Conservation (phyloP, 2,329 filamentous ascomycete genomes). For the Ophiocordyceps camponoti-saundersi region DNA sequence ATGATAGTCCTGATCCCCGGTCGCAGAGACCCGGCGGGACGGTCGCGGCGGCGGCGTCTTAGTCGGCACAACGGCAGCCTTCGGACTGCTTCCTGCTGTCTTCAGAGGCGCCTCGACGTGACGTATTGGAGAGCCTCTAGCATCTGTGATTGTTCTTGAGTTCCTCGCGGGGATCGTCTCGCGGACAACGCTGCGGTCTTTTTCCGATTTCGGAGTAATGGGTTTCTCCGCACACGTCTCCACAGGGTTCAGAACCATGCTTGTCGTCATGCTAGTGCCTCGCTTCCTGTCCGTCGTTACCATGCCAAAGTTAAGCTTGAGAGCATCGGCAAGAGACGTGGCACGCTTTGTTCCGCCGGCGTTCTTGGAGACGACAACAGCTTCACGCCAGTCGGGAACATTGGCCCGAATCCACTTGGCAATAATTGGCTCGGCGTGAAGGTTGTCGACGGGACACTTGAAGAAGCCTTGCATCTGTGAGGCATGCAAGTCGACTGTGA, state of each 20-base stretch:
- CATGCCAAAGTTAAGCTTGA: conserved; percentile 96
- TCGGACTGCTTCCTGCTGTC: conserved; percentile 3
- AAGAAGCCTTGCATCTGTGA: conserved; percentile 99
- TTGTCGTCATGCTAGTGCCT: conserved; percentile 55
- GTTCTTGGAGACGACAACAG: conserved; percentile 96
- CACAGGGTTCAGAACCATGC: conserved; percentile 51
- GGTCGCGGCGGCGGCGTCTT: conserved; percentile 6
- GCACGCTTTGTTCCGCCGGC: conserved; percentile 93
- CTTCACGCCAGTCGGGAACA: conserved; percentile 72
- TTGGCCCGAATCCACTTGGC: conserved; percentile 90
- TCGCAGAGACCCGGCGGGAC: conserved; percentile 10
- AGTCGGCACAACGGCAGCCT: conserved; percentile 4
- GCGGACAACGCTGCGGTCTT: conserved; percentile 6
- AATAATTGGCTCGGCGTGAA: conserved; percentile 88
- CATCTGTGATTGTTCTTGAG: conserved; percentile 21
- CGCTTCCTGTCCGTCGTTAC: conserved; percentile 71
- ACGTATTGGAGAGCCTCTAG: conserved; percentile 25
- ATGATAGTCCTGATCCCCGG: conserved; percentile 41
- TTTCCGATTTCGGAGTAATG: conserved; percentile 1
- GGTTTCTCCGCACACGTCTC: conserved; percentile 30
- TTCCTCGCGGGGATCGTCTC: conserved; percentile 8
- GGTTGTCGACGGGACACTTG: conserved; percentile 90
- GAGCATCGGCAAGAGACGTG: conserved; percentile 82
- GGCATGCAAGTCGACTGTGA: conserved; percentile 90
- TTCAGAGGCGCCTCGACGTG: conserved; percentile 9